These are phyloP conservation scores for Taxawa tesnikishii DNA, from an alignment of 2,329 filamentous ascomycete species.

Conservation along the genomic window DNA sequence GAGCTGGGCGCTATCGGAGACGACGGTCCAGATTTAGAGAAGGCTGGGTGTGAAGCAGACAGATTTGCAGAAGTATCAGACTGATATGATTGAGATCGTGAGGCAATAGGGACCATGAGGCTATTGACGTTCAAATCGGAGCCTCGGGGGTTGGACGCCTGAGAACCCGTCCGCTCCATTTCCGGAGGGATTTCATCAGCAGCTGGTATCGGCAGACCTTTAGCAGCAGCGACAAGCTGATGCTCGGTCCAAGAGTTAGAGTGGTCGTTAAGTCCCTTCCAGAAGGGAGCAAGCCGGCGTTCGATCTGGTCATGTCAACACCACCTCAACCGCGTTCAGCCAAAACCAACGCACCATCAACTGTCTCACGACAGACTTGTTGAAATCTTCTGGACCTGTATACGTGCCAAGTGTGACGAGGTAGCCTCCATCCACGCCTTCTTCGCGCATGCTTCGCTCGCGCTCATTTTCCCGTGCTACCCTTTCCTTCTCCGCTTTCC, in stretches of 20 bases:
- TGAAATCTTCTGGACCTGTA: constrained; percentile 85
- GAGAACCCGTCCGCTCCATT: constrained; percentile 32
- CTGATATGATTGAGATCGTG: constrained; percentile 63
- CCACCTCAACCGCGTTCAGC: no score
- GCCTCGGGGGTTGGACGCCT: constrained; percentile 27
- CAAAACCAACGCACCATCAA: constrained; percentile 55
- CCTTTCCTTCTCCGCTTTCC: constrained; percentile 73
- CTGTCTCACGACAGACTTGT: constrained; percentile 75
- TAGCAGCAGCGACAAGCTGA: constrained; percentile 83
- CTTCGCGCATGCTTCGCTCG: constrained; percentile 79
- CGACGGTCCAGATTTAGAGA: constrained; percentile 42
- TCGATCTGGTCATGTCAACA: constrained; percentile 55
- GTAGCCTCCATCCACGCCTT: constrained; percentile 88
- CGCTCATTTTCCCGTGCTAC: constrained; percentile 66
- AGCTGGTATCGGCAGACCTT: constrained; percentile 70
- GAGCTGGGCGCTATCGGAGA: no score
- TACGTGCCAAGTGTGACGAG: constrained; percentile 91
- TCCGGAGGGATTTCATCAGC: constrained; percentile 74
- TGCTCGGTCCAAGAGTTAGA: constrained; percentile 83
- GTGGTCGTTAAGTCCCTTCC: constrained; percentile 85
- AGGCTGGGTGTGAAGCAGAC: constrained; percentile 49
- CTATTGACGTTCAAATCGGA: constrained; percentile 54
- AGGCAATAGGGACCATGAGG: constrained; percentile 67
- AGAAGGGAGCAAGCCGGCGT: constrained; percentile 83
- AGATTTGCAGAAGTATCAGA: constrained; percentile 55